Evolutionary conservation across 495 filamentous ascomycete genomes (phyloP).

Genomic region (Penicillium paradoxum): DNA sequence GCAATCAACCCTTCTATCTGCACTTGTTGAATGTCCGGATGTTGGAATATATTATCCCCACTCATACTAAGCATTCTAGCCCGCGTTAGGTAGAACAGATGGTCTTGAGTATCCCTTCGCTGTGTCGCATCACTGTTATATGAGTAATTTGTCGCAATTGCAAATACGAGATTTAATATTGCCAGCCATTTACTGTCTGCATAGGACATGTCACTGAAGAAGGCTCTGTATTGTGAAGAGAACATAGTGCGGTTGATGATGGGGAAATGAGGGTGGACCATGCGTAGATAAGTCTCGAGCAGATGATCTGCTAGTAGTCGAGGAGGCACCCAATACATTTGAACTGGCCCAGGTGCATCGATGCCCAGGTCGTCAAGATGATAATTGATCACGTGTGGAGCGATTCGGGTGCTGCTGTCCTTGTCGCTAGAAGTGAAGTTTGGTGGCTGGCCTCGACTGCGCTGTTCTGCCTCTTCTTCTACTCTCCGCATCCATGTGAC

Average conservation of each 20-base stretch:
- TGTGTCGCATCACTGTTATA: conserved; percentile 41
- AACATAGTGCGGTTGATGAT: conserved; percentile 47
- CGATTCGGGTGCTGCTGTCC: conserved; percentile 8
- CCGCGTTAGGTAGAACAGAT: conserved; percentile 51
- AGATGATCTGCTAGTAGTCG: conserved; percentile 44
- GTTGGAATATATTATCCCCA: conserved; percentile 41
- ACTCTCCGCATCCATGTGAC: conserved; percentile 54
- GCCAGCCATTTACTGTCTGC: conserved; percentile 48
- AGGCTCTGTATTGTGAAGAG: conserved; percentile 29
- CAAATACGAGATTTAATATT: conserved; percentile 57
- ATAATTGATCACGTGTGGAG: conserved; percentile 39
- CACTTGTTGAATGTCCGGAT: conserved; percentile 52
- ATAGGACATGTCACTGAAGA: conserved; percentile 19
- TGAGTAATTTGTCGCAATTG: conserved; percentile 52
- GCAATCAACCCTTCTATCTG: conserved; percentile 51
- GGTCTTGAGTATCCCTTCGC: conserved; percentile 41
- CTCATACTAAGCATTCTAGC: conserved; percentile 50
- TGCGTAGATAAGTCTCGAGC: conserved; percentile 47
- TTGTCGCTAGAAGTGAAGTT: not conserved
- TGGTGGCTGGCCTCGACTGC: conserved; percentile 11
- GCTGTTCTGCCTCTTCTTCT: conserved; percentile 17
- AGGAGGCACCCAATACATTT: conserved; percentile 48
- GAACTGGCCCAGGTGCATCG: conserved; percentile 34
- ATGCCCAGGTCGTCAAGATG: conserved; percentile 53
- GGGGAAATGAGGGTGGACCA: conserved; percentile 53